Evolutionary conservation across 179 eudicot genomes (phyloP), one percentile per base, ranked within the genome.

Genomic region (Spinacia oleracea): DNA sequence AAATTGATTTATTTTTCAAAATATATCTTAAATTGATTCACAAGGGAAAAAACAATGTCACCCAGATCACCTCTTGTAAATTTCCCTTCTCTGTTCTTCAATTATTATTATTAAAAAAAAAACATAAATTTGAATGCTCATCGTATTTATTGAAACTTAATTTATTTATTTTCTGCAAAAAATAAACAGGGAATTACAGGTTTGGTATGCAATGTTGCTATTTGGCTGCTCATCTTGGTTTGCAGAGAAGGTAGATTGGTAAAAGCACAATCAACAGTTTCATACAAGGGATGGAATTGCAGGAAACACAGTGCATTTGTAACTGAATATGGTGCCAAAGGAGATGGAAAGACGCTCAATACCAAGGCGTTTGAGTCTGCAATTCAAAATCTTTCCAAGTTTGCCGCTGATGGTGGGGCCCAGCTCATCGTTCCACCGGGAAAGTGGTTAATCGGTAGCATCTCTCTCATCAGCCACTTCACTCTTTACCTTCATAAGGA

Each of bases 311-410:
- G 75, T 38, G 93, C 91, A 40, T 35, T 75, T 50, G 40, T 92
- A 77, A 91, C 93, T 5, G 91, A 92, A 55, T 92, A 87, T 74
- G 97, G 97, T n/a, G 96, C 86, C 7, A 84, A 78, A 66, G 96
- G 97, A 9, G 97, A 92, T 65, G 97, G 97, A 0, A 70, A 20
- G 46, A 89, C 93, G 0, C 80, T 83, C 1, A 91, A 92, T 78
- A 92, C 97, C 0, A 81, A 81, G 2, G 91, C 92, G 0, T 92
- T 92, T 66, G 82, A 75, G 70, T 68, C 84, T 0, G 97, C 93
- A 0, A 74, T 91, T 34, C 35, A 23, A n/a, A 76, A 75, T 68
- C 89, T 92, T 16, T 84, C 89, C 77, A 69, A 75, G 78, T 62
- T 72, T 46, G 85, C 87, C 18, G 11, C 84, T 0, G 87, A 91